Base-by-base conservation (phyloP, 495 filamentous ascomycete genomes). In the Penicillium taxi region DNA sequence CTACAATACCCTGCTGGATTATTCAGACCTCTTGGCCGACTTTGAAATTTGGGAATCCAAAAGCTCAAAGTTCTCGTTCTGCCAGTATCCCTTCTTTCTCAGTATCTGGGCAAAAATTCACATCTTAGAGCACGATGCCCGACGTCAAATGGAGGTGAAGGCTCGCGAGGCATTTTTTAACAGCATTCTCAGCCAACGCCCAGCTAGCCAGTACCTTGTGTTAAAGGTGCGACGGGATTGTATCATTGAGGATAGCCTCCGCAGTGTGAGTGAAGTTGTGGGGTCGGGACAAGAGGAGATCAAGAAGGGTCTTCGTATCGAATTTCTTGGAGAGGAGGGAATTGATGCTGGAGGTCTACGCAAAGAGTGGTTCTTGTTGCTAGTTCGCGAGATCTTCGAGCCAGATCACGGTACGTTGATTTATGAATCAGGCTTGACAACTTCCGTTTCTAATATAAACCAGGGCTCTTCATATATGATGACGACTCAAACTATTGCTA, bases 401-500 rank as follows among this genome's bases (percentile, higher is more conserved):
- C 87, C 86, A 9, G 78, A 87, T 48, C 81, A 94, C 60, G 87
- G 87, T 89, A 70, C 50, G 80, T 65, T 32, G 26, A 13, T 38
- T 32, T 13, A 26, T 20, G 13, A 18, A 18, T 18, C n/a, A 9
- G 5, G 6, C 16, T 15, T 24, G 32, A 2, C 25, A 26, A 16
- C 17, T 20, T 2, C 14, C n/a, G 13, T n/a, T 21, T 38, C 52
- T 52, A 44, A 60, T 49, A 11, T 37, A 18, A 14, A 1, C 37
- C 22, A 90, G 86, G 87, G 0, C 75, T 95, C 51, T 95, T 95
- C 55, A 64, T 83, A 12, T 96, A 94, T 61, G 90, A 95, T 45
- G 86, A 94, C n/a, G 89, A 96, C 45, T 94, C 89, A 4, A 73
- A 77, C 23, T 87, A 84, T 50, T 95, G 89, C 58, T 96, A 96